A percentile compares a stretch with the other conserved stretches of the same genome.
Evolutionary conservation across 176 grass and related monocot genomes (phyloP).

Genomic region (Ananas comosus): DNA sequence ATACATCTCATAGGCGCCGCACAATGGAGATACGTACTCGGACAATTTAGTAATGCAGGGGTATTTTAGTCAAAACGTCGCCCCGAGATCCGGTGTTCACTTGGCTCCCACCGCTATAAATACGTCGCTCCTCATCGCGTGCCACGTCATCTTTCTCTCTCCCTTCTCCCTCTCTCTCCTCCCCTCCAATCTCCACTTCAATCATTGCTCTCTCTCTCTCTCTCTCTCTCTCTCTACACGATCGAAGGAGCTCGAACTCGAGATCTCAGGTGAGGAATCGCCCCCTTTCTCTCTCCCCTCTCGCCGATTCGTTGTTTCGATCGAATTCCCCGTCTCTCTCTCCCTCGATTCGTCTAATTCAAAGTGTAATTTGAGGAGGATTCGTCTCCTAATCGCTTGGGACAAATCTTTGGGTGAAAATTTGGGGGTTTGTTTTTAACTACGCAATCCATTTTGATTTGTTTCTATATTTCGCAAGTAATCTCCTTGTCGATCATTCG

Average conservation of each 20-base stretch:
- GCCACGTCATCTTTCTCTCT: conserved; percentile 30
- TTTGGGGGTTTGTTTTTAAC: background rate
- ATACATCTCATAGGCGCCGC: background rate
- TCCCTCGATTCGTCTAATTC: background rate
- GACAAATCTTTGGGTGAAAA: background rate
- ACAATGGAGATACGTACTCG: background rate
- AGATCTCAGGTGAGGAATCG: conserved; percentile 10
- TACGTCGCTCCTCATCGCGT: conserved; percentile 5
- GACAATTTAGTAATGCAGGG: background rate
- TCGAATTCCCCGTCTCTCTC: background rate
- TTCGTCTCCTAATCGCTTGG: background rate
- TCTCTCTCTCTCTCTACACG: conserved; percentile 12
- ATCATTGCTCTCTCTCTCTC: conserved; percentile 15
- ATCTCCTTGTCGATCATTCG: background rate
- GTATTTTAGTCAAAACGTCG: background rate
- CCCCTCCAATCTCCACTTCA: background rate
- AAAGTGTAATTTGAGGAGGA: background rate
- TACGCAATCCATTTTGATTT: background rate
- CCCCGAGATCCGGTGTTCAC: background rate
- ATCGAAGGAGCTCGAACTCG: conserved; percentile 13
- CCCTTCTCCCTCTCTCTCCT: conserved; percentile 9
- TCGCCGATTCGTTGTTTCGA: background rate
- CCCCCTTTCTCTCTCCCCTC: background rate
- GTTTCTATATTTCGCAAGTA: background rate
- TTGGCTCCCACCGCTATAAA: conserved; percentile 18